Evolutionary conservation across 805 yeast genomes (phyloP).

Genomic region (Lipomyces starkeyi): DNA sequence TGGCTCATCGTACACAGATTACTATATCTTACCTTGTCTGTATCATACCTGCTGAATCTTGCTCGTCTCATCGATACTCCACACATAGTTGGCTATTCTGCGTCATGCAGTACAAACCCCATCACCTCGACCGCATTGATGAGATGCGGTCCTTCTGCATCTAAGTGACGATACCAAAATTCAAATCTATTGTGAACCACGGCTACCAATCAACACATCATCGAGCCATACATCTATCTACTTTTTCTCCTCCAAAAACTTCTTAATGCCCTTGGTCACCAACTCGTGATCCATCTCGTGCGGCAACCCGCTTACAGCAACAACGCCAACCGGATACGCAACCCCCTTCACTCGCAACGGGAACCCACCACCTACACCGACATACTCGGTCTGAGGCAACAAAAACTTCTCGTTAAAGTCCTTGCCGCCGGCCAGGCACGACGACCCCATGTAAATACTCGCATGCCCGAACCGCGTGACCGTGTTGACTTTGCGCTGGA

Average conservation of each 20-base stretch:
- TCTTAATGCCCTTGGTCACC: slow-evolving; percentile 17
- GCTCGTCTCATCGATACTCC: too few relatives aligned
- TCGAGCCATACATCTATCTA: not conserved
- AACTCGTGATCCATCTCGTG: slow-evolving; percentile 29
- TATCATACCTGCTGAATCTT: too few relatives aligned
- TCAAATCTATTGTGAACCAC: too few relatives aligned
- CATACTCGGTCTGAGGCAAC: slow-evolving; percentile 18
- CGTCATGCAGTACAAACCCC: too few relatives aligned
- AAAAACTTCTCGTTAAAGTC: slow-evolving; percentile 13
- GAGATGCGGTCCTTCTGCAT: too few relatives aligned
- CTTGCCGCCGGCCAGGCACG: slow-evolving; percentile 7
- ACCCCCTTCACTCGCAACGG: slow-evolving; percentile 27
- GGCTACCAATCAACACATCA: too few relatives aligned
- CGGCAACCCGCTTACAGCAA: slow-evolving; percentile 31
- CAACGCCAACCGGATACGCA: slow-evolving; percentile 26
- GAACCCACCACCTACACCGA: slow-evolving; percentile 32
- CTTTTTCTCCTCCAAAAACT: slow-evolving; percentile 14
- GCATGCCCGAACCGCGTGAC: slow-evolving; percentile 36
- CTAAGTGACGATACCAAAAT: too few relatives aligned
- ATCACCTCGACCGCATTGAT: too few relatives aligned
- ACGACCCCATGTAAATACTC: slow-evolving; percentile 22
- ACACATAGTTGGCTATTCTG: too few relatives aligned
- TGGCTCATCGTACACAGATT: too few relatives aligned
- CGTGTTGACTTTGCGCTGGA: slow-evolving; percentile 30
- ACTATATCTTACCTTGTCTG: too few relatives aligned